Evolutionary conservation across 1,139 yeast species (phyloP).

Genomic region (Hemisphaericaspora xylofermentans): DNA sequence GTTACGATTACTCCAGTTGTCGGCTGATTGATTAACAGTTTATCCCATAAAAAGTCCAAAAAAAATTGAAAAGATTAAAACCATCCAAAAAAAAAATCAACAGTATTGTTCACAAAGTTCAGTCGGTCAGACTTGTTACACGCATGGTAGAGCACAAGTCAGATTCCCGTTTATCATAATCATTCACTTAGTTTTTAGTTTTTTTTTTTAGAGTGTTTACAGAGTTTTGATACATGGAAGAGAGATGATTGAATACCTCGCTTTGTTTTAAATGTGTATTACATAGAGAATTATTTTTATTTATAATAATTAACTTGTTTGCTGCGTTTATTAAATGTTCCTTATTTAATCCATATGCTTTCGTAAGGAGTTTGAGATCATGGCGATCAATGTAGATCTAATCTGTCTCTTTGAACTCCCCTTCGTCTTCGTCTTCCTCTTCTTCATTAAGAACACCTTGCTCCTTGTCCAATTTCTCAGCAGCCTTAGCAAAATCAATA

Average conservation of each 20-base stretch:
- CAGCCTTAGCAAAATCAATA: slow-evolving; percentile 85
- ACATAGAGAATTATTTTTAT: neutral
- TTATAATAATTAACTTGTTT: neutral
- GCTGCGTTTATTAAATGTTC: neutral
- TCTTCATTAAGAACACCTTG: slow-evolving; percentile 43
- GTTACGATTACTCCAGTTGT: neutral
- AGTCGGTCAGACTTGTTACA: neutral
- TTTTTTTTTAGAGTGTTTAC: neutral
- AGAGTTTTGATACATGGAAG: neutral
- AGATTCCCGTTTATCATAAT: neutral
- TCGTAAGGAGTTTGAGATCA: neutral
- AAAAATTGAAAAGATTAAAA: neutral
- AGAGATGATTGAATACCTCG: neutral
- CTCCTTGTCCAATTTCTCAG: slow-evolving; percentile 63
- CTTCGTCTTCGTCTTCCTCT: slow-evolving; percentile 48
- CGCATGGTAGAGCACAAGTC: neutral
- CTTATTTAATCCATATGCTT: neutral
- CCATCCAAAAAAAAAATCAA: neutral
- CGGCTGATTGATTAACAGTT: neutral
- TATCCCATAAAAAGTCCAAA: neutral
- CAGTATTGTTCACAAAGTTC: neutral
- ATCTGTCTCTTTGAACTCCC: slow-evolving; percentile 5
- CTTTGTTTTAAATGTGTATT: neutral
- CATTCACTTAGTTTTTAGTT: neutral
- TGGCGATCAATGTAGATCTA: neutral